These are phyloP conservation scores for Halteria grandinella DNA, from an alignment of 73 alveolate genomes.

Conservation along the genomic window DNA sequence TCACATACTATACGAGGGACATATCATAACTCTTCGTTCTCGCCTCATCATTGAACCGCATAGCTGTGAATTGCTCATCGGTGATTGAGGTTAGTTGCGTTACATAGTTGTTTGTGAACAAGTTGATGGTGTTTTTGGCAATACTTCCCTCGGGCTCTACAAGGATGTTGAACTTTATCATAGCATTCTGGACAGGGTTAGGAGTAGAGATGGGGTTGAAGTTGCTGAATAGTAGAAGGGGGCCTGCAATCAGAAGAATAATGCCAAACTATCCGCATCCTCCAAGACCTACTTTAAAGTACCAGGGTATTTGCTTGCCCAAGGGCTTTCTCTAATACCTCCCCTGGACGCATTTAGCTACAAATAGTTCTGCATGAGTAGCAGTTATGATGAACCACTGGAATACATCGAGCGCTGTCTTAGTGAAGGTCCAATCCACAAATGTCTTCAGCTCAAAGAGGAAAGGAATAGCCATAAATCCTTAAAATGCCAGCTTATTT, in stretches of 20 bases:
- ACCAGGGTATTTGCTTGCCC: constrained; percentile 62
- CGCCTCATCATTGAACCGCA: constrained; percentile 21
- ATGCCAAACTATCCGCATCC: constrained; percentile 70
- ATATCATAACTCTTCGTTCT: constrained; percentile 48
- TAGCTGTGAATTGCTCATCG: constrained; percentile 12
- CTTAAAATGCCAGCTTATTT: constrained; percentile 80
- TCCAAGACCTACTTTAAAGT: constrained; percentile 78
- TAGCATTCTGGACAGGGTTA: constrained; percentile 85
- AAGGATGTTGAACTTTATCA: constrained; percentile 49
- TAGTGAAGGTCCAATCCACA: constrained; percentile 97
- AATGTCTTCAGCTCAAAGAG: constrained; percentile 90
- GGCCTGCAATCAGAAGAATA: constrained; percentile 80
- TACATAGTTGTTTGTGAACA: constrained; percentile 48
- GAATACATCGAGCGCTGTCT: constrained; percentile 91
- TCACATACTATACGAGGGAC: constrained; percentile 33
- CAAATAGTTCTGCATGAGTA: constrained; percentile 84
- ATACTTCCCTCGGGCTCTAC: constrained; percentile 20
- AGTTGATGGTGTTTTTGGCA: constrained; percentile 38
- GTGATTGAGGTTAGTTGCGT: constrained; percentile 20
- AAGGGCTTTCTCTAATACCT: constrained; percentile 29
- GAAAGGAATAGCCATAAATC: constrained; percentile 90
- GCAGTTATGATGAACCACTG: constrained; percentile 95
- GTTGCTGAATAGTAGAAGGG: constrained; percentile 88
- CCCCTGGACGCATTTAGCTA: constrained; percentile 73
- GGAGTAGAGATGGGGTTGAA: constrained; percentile 92